Conservation (phyloP, 1,139 yeast species). For the Nakaseomyces nivariensis region DNA sequence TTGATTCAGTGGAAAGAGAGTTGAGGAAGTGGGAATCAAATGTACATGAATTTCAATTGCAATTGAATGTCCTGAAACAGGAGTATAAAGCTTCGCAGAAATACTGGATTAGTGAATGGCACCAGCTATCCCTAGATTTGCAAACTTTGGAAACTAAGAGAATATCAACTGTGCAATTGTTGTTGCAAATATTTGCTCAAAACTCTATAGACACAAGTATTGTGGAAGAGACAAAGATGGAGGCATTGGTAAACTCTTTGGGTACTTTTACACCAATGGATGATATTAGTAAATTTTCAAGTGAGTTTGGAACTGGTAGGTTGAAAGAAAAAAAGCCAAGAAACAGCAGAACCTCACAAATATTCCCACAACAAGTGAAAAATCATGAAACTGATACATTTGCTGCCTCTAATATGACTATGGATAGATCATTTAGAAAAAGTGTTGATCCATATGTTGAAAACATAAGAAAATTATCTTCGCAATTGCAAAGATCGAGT, state of each 20-base stretch:
- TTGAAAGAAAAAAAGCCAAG: slow-evolving; percentile 10
- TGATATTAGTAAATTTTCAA: slow-evolving; percentile 26
- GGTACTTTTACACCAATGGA: slow-evolving; percentile 24
- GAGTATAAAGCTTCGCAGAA: slow-evolving; percentile 51
- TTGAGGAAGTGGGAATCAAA: slow-evolving; percentile 45
- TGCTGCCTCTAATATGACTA: slow-evolving; percentile 2
- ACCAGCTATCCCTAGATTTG: slow-evolving; percentile 51
- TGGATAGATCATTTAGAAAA: not conserved
- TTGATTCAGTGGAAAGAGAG: slow-evolving; percentile 56
- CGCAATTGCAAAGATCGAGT: slow-evolving; percentile 15
- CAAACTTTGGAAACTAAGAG: slow-evolving; percentile 75
- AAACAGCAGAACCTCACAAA: slow-evolving; percentile 8
- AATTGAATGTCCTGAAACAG: slow-evolving; percentile 46
- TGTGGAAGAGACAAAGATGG: slow-evolving; percentile 24
- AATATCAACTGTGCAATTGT: slow-evolving; percentile 62
- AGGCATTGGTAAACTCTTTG: slow-evolving; percentile 17
- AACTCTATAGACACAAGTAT: slow-evolving; percentile 19
- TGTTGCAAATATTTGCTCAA: slow-evolving; percentile 67
- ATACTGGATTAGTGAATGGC: slow-evolving; percentile 76
- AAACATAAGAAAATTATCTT: slow-evolving; percentile 22
- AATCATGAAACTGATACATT: not conserved
- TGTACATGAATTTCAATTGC: slow-evolving; percentile 39
- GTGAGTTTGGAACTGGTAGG: slow-evolving; percentile 28
- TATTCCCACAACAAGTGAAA: not conserved
- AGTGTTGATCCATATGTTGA: slow-evolving; percentile 16